phyloP scores from a whole-genome alignment of 139 green algal genomes.

The Asterochloris erici region DNA sequence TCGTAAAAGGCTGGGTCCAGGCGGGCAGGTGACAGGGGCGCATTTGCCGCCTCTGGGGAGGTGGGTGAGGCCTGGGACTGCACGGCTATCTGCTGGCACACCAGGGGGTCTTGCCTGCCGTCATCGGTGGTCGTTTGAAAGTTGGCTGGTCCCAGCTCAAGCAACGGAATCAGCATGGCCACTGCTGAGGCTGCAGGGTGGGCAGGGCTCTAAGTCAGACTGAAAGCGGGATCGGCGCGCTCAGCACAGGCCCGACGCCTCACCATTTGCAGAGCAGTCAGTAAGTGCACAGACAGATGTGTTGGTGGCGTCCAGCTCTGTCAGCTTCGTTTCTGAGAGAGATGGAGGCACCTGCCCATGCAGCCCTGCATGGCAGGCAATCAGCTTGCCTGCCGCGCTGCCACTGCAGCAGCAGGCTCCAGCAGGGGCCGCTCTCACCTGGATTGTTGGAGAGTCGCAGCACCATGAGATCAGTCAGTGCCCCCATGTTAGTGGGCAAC shows the following conservation, averaged over 20 bases:
- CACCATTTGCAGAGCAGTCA: neutral
- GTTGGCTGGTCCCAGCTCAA: neutral
- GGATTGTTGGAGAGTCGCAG: neutral
- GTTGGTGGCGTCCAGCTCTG: constrained; percentile 10
- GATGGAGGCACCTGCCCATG: neutral
- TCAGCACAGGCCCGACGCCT: neutral
- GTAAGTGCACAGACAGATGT: neutral
- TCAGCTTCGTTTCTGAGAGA: neutral
- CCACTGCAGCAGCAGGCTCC: neutral
- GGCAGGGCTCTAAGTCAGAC: neutral
- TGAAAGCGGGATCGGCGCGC: neutral
- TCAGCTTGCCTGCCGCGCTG: neutral
- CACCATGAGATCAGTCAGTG: neutral
- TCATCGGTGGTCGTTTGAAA: constrained; percentile 2
- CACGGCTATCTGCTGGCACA: constrained; percentile 9
- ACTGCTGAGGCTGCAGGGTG: neutral
- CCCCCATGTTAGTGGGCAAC: neutral
- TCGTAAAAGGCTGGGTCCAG: constrained; percentile 8
- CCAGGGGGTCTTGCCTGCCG: neutral
- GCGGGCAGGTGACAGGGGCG: neutral
- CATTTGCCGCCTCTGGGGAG: neutral
- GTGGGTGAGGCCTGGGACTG: neutral
- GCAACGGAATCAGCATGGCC: neutral
- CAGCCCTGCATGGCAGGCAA: neutral
- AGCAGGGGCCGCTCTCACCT: neutral